phyloP scores from a whole-genome alignment of 768 basidiomycete genomes.

The Lactarius pseudohatsudake region DNA sequence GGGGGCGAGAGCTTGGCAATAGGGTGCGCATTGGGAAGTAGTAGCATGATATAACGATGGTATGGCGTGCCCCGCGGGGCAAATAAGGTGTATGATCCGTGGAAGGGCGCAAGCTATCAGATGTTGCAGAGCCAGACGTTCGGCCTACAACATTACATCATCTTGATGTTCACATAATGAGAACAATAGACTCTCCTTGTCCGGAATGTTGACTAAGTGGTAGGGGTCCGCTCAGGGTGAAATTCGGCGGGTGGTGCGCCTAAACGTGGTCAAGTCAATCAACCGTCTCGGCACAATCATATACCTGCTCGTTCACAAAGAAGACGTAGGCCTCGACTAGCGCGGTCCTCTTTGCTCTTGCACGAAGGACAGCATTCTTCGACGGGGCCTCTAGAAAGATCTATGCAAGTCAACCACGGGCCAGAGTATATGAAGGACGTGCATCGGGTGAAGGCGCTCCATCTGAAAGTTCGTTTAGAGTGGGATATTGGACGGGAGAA shows the following conservation, averaged over 20 bases:
- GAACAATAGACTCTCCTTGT: conserved; percentile 55
- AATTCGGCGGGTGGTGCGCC: conserved; percentile 73
- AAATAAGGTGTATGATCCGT: conserved; percentile 70
- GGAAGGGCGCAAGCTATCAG: conserved; percentile 38
- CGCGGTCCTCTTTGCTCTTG: conserved; percentile 35
- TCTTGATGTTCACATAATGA: too few relatives aligned
- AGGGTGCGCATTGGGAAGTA: conserved; percentile 61
- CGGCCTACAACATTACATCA: conserved; percentile 9
- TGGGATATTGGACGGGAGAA: conserved; percentile 36
- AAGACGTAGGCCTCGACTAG: conserved; percentile 66
- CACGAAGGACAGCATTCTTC: conserved; percentile 29
- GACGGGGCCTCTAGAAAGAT: conserved; percentile 36
- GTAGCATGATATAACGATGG: conserved; percentile 81
- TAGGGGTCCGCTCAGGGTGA: conserved; percentile 76
- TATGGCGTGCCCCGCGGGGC: conserved; percentile 84
- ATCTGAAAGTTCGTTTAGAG: conserved; percentile 50
- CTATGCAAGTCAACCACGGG: conserved; percentile 74
- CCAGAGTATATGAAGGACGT: conserved; percentile 63
- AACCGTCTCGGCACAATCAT: conserved; percentile 21
- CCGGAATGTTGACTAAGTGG: conserved; percentile 67
- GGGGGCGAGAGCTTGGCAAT: conserved; percentile 30
- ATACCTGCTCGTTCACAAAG: conserved; percentile 62
- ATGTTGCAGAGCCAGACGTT: conserved; percentile 61
- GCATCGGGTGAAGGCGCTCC: conserved; percentile 90
- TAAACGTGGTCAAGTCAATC: conserved; percentile 31